Conservation (phyloP, 805 yeast species). For the Helenozyma baotianmanensis region DNA sequence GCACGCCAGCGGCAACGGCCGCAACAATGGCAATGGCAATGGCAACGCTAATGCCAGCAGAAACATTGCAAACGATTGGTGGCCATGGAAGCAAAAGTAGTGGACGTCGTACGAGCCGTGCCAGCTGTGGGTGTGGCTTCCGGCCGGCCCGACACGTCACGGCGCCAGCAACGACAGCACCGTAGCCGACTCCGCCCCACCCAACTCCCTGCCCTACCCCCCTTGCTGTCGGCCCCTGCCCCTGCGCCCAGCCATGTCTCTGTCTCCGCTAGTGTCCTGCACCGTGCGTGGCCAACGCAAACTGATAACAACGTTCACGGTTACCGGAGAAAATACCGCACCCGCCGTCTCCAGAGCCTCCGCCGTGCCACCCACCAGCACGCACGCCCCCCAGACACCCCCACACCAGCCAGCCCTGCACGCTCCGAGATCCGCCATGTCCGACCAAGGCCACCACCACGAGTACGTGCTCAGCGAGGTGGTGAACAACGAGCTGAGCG, state of each 20-base stretch:
- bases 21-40: slow-evolving; percentile 7
- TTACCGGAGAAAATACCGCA: background rate
- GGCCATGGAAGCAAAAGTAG: too few relatives aligned
- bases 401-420: background rate
- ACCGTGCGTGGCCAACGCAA: background rate
- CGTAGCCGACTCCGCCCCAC: too few relatives aligned
- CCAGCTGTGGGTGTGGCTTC: too few relatives aligned
- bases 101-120: too few relatives aligned
- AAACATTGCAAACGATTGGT: too few relatives aligned
- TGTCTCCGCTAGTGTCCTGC: background rate
- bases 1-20: slow-evolving; percentile 7
- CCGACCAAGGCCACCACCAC: slow-evolving; percentile 9
- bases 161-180: too few relatives aligned
- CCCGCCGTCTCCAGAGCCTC: background rate
- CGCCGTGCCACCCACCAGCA: background rate
- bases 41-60: too few relatives aligned
- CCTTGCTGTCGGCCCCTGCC: background rate
- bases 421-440: slow-evolving; percentile 1
- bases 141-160: too few relatives aligned
- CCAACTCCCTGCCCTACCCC: too few relatives aligned
- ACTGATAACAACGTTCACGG: slow-evolving; percentile 3
- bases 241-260: too few relatives aligned
- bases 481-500: slow-evolving; percentile 52
- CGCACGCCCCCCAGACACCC: background rate
- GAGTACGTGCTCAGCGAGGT: slow-evolving; percentile 44